Percentiles rank a stretch among this genome's conserved stretches.
These are phyloP conservation scores for Artemisia annua DNA, from an alignment of 129 eudicot genomes.

Conservation along the genomic window DNA sequence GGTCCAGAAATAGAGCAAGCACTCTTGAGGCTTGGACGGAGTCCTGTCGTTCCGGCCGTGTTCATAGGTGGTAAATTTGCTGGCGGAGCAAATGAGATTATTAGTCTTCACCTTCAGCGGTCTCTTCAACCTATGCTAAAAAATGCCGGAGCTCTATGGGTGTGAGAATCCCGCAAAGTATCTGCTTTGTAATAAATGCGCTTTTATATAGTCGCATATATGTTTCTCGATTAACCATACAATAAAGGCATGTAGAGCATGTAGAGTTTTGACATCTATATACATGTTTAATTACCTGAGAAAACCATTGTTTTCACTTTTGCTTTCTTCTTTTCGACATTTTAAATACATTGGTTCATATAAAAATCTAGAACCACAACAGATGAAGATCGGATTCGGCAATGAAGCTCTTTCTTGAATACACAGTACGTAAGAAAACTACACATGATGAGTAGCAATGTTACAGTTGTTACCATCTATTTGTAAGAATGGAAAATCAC, in stretches of 20 bases:
- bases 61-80: conserved; percentile 66
- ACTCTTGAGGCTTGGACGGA: conserved; percentile 45
- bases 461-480: too few relatives aligned
- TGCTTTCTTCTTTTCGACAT: too few relatives aligned
- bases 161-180: conserved; percentile 27
- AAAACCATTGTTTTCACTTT: too few relatives aligned
- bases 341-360: too few relatives aligned
- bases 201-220: conserved; percentile 16
- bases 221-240: conserved; percentile 3
- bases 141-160: conserved; percentile 72
- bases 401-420: too few relatives aligned
- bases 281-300: too few relatives aligned
- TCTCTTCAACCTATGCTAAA: conserved; percentile 55
- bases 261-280: conserved; percentile 15
- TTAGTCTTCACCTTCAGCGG: conserved; percentile 62
- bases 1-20: conserved; percentile 72
- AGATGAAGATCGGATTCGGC: too few relatives aligned
- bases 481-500: too few relatives aligned
- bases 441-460: too few relatives aligned
- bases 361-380: too few relatives aligned
- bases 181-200: conserved; percentile 16
- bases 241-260: conserved; percentile 14
- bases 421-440: too few relatives aligned
- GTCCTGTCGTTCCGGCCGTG: conserved; percentile 24
- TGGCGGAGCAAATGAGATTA: conserved; percentile 76